These are phyloP conservation scores for Russula brevipes DNA, from an alignment of 768 basidiomycete species.

Conservation along the genomic window DNA sequence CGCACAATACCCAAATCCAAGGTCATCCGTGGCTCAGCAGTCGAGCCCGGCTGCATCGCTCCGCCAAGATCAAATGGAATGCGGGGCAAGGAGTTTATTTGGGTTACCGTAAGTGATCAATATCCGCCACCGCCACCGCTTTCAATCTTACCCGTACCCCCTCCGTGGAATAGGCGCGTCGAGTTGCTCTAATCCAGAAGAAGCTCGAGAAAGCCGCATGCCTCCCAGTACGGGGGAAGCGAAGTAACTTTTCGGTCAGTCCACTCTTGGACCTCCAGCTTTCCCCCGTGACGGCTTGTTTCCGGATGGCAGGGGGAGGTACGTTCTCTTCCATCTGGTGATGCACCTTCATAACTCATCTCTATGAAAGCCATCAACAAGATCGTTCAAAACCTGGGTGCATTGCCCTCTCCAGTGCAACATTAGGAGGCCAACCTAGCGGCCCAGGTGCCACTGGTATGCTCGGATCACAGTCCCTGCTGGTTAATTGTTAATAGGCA, in stretches of 20 bases:
- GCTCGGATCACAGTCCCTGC: background rate
- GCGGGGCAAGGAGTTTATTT: conserved; percentile 4
- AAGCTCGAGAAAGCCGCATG: background rate
- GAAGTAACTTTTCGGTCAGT: background rate
- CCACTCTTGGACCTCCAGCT: background rate
- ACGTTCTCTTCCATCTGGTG: background rate
- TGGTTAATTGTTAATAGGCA: background rate
- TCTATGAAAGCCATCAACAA: conserved; percentile 15
- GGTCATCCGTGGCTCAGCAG: conserved; percentile 4
- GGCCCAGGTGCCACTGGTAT: background rate
- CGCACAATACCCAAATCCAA: background rate
- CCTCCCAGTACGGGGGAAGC: background rate
- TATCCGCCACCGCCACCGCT: no score
- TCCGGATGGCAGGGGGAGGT: conserved; percentile 18
- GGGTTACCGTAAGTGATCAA: conserved; percentile 6
- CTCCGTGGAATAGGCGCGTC: background rate
- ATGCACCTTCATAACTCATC: background rate
- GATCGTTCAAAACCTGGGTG: conserved; percentile 9
- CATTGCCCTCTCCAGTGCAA: conserved; percentile 21
- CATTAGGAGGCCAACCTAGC: conserved; percentile 12
- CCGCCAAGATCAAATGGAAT: background rate
- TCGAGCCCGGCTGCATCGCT: background rate
- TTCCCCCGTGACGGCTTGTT: conserved; percentile 1
- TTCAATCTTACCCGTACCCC: background rate
- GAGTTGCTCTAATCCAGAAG: background rate